Evolutionary conservation across 495 filamentous ascomycete species (phyloP).

Genomic region (Bacidia gigantensis): DNA sequence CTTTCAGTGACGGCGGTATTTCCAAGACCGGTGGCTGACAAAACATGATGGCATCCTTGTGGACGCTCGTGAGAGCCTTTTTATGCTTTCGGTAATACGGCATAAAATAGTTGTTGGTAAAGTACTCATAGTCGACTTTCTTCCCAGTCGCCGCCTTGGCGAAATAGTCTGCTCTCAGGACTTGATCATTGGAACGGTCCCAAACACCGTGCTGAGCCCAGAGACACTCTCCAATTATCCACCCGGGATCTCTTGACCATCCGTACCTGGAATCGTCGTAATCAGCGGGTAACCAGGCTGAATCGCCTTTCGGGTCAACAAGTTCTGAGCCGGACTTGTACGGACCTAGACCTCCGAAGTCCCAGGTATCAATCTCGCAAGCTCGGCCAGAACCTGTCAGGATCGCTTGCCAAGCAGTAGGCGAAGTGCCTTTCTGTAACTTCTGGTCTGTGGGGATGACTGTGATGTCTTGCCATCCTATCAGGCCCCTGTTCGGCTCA

Average conservation of each 20-base stretch:
- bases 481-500: slow-evolving; percentile 80
- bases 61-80: slow-evolving; percentile 56
- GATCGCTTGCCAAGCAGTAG: slow-evolving; percentile 90
- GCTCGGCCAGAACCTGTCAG: slow-evolving; percentile 78
- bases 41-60: slow-evolving; percentile 72
- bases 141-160: slow-evolving; percentile 61
- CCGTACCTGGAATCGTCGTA: slow-evolving; percentile 82
- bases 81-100: slow-evolving; percentile 64
- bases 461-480: slow-evolving; percentile 74
- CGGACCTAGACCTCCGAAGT: slow-evolving; percentile 82
- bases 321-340: slow-evolving; percentile 72
- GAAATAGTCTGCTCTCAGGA: slow-evolving; percentile 83
- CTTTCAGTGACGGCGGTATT: slow-evolving; percentile 77
- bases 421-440: slow-evolving; percentile 82
- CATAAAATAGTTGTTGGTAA: slow-evolving; percentile 84
- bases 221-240: slow-evolving; percentile 84
- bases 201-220: slow-evolving; percentile 97
- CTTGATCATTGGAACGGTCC: slow-evolving; percentile 65
- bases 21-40: slow-evolving; percentile 88
- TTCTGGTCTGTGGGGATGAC: slow-evolving; percentile 78
- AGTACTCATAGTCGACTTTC: slow-evolving; percentile 62
- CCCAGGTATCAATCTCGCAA: slow-evolving; percentile 81
- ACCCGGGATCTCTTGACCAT: slow-evolving; percentile 73
- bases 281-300: slow-evolving; percentile 64
- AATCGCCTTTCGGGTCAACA: slow-evolving; percentile 77